Evolutionary conservation across 805 yeast genomes (phyloP).

Genomic region (Saturnispora sekii): DNA sequence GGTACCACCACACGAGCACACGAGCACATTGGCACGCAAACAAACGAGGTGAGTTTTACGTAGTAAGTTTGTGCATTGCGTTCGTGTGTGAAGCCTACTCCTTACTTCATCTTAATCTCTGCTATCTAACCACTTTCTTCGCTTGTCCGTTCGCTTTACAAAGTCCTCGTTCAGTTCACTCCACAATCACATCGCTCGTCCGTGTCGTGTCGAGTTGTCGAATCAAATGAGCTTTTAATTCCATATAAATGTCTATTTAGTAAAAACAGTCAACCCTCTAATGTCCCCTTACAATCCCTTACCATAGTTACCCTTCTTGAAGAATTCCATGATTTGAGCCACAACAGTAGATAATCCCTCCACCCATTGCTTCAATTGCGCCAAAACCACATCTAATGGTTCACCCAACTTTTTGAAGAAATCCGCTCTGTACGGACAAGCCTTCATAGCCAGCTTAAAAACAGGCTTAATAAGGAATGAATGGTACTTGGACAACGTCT

Average conservation of each 20-base stretch:
- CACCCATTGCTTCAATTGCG: conserved; percentile 66
- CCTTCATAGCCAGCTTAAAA: conserved; percentile 90
- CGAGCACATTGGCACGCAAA: no score
- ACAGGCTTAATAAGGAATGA: conserved; percentile 75
- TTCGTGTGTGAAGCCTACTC: no score
- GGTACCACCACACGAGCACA: no score
- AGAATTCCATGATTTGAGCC: conserved; percentile 60
- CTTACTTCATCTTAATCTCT: no score
- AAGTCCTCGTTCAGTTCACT: no score
- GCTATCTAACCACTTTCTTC: no score
- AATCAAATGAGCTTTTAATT: conserved; percentile 3
- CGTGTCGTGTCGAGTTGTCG: background rate
- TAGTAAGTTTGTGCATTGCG: no score
- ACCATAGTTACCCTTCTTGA: conserved; percentile 74
- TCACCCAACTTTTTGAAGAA: conserved; percentile 75
- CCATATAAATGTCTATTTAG: background rate
- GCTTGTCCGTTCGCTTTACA: no score
- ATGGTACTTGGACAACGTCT: conserved; percentile 75
- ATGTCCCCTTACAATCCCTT: conserved; percentile 55
- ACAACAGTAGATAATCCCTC: conserved; percentile 69
- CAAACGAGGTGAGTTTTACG: no score
- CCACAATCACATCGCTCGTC: no score
- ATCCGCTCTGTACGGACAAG: conserved; percentile 85
- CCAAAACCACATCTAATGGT: conserved; percentile 56
- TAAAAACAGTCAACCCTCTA: background rate